Evolutionary conservation across 371 early-diverging fungal species (phyloP), one percentile per base, ranked within the genome.

Genomic region (Scutellospora calospora): DNA sequence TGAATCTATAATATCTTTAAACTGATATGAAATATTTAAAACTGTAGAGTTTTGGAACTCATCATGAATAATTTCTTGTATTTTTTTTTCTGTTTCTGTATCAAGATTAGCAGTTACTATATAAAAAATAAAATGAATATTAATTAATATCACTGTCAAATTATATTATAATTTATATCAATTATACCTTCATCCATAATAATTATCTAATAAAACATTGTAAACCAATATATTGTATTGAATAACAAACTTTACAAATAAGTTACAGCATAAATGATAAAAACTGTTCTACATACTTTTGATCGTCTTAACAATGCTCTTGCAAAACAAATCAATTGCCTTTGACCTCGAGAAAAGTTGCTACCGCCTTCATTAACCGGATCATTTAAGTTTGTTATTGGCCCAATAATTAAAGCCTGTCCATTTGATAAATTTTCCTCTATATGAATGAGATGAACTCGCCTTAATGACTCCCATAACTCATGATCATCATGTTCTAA

Each of bases 1-100:
- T 77, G 95, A 97, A 84, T 97, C 97, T 76, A 97, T 94, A n/a
- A 98, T 91, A 1, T 96, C 96, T 79, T 93, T 89, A 82, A 95
- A 89, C 16, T 95, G 92, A 82, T 95, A 95, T 14, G 96, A 95
- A 85, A 95, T 93, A 77, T 92, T 91, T 63, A 95, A 80, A 55
- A 94, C 82, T 0, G 95, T 91, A 12, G 92, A 89, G 66, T 90
- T 80, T n/a, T 80, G 77, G 80, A 93, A 94, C 81, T 93, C 93
- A 11, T 85, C 78, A 41, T 96, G 89, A 76, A 98, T 96, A 2
- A 95, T 95, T 78, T 88, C 82, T 81, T 95, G 96, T 79, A 96
- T 95, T 81, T 89, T 84, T 63, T 91, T 89, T 79, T 95, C 95
- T 11, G 95, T 93, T 63, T 91, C 90, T 74, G 90, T 86, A 83